Percentiles rank a stretch among this genome's conserved stretches.
Conservation (phyloP, 2,329 filamentous ascomycete species). For the Chrysoporthe austroafricana region DNA sequence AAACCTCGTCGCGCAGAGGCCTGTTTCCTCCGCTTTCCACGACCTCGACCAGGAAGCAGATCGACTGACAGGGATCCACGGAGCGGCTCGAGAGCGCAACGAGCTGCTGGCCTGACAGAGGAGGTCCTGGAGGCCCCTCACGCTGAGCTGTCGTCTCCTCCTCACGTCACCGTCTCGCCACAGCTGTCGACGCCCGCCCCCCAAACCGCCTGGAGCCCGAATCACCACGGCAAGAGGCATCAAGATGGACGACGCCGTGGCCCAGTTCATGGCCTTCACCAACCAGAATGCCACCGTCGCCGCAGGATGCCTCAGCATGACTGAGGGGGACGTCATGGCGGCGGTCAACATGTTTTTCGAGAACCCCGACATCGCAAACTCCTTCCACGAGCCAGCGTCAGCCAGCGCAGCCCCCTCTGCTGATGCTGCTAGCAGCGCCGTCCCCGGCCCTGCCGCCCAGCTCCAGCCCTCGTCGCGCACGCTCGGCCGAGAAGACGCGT, state of each 20-base stretch:
- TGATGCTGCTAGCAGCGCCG: constrained; percentile 37
- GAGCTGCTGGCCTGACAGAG: neutral
- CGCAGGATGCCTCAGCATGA: constrained; percentile 79
- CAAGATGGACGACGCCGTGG: constrained; percentile 68
- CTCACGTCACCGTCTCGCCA: neutral
- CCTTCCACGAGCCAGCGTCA: constrained; percentile 38
- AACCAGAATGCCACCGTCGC: constrained; percentile 74
- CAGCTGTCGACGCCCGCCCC: neutral
- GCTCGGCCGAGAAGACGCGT: constrained; percentile 54
- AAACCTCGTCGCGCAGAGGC: neutral
- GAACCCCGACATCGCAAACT: constrained; percentile 72
- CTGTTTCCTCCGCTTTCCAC: neutral
- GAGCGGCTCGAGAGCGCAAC: neutral
- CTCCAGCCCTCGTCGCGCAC: constrained; percentile 35
- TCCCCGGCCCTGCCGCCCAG: constrained; percentile 18
- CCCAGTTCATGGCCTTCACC: constrained; percentile 82
- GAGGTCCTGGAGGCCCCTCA: neutral
- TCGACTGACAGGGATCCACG: neutral
- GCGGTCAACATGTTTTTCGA: constrained; percentile 91
- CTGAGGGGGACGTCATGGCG: constrained; percentile 81
- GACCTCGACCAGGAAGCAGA: neutral
- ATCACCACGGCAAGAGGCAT: constrained; percentile 8
- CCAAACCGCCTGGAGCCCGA: neutral
- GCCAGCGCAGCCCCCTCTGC: constrained; percentile 35
- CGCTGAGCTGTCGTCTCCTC: neutral